Evolutionary conservation across 805 yeast genomes (phyloP).

Genomic region (Candida maris): DNA sequence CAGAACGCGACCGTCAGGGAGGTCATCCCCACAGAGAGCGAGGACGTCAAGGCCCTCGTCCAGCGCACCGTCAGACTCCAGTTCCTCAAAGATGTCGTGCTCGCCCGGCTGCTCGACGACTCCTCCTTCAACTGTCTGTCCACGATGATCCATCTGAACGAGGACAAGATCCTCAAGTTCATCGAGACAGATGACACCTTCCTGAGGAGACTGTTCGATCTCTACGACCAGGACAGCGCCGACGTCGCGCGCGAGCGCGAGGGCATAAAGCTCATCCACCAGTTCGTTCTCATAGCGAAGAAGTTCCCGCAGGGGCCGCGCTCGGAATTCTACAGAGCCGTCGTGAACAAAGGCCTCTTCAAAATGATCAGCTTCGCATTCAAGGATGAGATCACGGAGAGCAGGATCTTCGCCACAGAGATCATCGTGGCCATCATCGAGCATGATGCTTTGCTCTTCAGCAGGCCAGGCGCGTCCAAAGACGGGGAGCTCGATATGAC

Average conservation of each 20-base stretch:
- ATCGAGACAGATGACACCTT: conserved; percentile 51
- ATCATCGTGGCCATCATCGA: conserved; percentile 76
- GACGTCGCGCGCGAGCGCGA: conserved; percentile 43
- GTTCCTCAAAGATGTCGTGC: conserved; percentile 80
- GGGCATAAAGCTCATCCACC: conserved; percentile 77
- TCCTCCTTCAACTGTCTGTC: conserved; percentile 63
- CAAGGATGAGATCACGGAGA: conserved; percentile 41
- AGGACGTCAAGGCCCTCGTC: conserved; percentile 50
- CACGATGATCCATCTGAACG: conserved; percentile 64
- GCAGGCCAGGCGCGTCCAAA: conserved; percentile 20
- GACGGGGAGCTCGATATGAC: conserved; percentile 35
- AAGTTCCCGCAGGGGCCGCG: conserved; percentile 57
- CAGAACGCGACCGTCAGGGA: conserved; percentile 64
- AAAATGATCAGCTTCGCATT: conserved; percentile 71
- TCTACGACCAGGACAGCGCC: conserved; percentile 50
- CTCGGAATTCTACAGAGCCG: conserved; percentile 56
- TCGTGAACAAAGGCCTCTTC: conserved; percentile 68
- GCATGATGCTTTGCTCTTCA: conserved; percentile 68
- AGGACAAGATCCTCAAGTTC: conserved; percentile 59
- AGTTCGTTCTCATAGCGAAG: conserved; percentile 73
- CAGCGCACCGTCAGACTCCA: conserved; percentile 74
- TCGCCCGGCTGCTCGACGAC: conserved; percentile 82
- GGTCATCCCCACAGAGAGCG: conserved; percentile 60
- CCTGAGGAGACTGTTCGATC: conserved; percentile 52
- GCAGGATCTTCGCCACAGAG: conserved; percentile 74